These are phyloP conservation scores for Vinca minor DNA, from an alignment of 257 asterid species.

Conservation along the genomic window DNA sequence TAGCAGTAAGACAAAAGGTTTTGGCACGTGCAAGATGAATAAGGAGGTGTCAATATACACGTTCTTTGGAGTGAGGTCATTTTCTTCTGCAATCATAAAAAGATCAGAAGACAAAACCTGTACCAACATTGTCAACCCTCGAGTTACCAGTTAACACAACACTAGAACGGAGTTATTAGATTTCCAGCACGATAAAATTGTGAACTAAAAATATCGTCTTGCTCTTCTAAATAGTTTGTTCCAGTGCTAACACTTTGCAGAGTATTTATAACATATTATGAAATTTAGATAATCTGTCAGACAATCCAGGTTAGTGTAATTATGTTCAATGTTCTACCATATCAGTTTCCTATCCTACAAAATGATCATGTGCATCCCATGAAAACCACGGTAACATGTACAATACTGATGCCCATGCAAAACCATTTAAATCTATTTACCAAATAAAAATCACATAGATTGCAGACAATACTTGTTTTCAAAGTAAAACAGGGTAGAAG, in stretches of 20 bases:
- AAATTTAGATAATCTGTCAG: neutral
- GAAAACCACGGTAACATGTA: neutral
- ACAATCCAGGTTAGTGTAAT: neutral
- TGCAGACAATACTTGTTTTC: neutral
- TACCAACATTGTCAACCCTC: too few relatives aligned
- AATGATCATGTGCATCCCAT: neutral
- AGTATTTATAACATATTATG: neutral
- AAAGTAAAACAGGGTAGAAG: neutral
- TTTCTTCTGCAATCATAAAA: too few relatives aligned
- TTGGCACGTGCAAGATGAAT: neutral
- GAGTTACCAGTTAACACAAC: too few relatives aligned
- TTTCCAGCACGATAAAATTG: neutral
- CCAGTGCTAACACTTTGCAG: neutral
- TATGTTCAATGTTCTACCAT: neutral
- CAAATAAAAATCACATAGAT: neutral
- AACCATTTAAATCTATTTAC: neutral
- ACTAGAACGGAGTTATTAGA: neutral
- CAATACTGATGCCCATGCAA: neutral
- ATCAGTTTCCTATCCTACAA: neutral
- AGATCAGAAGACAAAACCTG: too few relatives aligned
- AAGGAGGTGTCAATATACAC: neutral
- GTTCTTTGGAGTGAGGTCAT: too few relatives aligned
- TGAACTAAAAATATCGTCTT: neutral
- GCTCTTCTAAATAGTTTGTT: too few relatives aligned
- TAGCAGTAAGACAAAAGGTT: neutral